Conservation (phyloP, 2,329 filamentous ascomycete species). For the Fragosphaeria purpurea region DNA sequence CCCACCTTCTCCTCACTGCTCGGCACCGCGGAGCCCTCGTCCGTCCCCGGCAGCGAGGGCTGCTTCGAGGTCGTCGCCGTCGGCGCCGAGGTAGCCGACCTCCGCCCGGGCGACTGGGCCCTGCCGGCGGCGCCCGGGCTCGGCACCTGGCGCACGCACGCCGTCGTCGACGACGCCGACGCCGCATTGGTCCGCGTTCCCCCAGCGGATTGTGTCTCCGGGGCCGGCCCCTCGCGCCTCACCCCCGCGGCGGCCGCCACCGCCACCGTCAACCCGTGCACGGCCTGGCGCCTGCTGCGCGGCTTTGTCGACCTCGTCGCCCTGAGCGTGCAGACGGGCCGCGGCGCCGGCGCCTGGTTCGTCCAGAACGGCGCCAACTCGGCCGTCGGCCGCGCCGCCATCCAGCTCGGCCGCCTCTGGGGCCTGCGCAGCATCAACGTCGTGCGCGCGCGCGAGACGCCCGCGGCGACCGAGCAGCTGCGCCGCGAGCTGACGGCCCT, state of each 20-base stretch:
- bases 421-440: constrained; percentile 87
- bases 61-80: constrained; percentile 78
- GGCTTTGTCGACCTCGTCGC: constrained; percentile 54
- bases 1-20: constrained; percentile 65
- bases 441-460: constrained; percentile 59
- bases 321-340: constrained; percentile 35
- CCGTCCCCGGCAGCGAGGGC: constrained; percentile 82
- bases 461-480: constrained; percentile 47
- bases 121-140: constrained; percentile 75
- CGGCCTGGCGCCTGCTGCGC: constrained; percentile 84
- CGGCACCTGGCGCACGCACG: constrained; percentile 93
- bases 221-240: constrained; percentile 29
- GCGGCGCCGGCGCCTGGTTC: constrained; percentile 78
- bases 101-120: constrained; percentile 82
- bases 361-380: constrained; percentile 96
- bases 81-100: constrained; percentile 42
- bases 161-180: constrained; percentile 46
- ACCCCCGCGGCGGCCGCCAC: constrained; percentile 73
- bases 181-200: constrained; percentile 54
- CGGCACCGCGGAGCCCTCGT: constrained; percentile 65
- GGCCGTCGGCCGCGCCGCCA: constrained; percentile 81
- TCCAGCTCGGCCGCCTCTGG: constrained; percentile 80
- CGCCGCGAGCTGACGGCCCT: constrained; percentile 37
- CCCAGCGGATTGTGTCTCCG: too few relatives aligned
- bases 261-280: constrained; percentile 85